Evolutionary conservation across 352 stramenopile species (phyloP).

Genomic region (Globisporangium spinosum): DNA sequence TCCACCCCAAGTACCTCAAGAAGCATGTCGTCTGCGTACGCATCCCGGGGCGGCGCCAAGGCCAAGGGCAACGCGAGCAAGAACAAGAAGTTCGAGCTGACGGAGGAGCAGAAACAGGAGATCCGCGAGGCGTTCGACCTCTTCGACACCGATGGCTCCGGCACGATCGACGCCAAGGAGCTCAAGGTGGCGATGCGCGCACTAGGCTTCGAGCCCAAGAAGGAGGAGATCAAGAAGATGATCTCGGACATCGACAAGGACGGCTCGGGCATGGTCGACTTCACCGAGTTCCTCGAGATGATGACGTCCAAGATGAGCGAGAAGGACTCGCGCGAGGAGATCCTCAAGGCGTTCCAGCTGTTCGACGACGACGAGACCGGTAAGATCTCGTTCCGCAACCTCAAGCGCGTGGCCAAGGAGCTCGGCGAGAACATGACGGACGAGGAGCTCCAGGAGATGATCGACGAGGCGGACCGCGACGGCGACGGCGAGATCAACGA

Average conservation of each 20-base stretch:
- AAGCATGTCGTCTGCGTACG: conserved; percentile 67
- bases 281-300: conserved; percentile 97
- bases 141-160: conserved; percentile 95
- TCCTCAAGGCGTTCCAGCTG: conserved; percentile 96
- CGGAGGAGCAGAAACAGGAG: conserved; percentile 94
- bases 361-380: conserved; percentile 97
- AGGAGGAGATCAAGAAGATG: conserved; percentile 97
- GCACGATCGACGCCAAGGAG: conserved; percentile 94
- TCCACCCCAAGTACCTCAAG: not conserved
- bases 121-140: conserved; percentile 95
- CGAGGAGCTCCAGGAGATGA: conserved; percentile 98
- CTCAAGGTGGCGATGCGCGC: conserved; percentile 95
- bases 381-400: conserved; percentile 96
- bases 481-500: conserved; percentile 95
- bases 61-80: conserved; percentile 65
- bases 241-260: conserved; percentile 96
- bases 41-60: conserved; percentile 55
- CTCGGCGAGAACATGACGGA: conserved; percentile 97
- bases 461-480: conserved; percentile 94
- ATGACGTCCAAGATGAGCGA: conserved; percentile 97
- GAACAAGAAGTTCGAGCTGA: conserved; percentile 87
- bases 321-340: conserved; percentile 95
- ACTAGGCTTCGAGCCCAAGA: conserved; percentile 96
- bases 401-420: conserved; percentile 96
- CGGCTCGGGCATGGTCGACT: conserved; percentile 93